These are phyloP conservation scores for Haplographium delicatum DNA, from an alignment of 495 filamentous ascomycete genomes.

Conservation along the genomic window DNA sequence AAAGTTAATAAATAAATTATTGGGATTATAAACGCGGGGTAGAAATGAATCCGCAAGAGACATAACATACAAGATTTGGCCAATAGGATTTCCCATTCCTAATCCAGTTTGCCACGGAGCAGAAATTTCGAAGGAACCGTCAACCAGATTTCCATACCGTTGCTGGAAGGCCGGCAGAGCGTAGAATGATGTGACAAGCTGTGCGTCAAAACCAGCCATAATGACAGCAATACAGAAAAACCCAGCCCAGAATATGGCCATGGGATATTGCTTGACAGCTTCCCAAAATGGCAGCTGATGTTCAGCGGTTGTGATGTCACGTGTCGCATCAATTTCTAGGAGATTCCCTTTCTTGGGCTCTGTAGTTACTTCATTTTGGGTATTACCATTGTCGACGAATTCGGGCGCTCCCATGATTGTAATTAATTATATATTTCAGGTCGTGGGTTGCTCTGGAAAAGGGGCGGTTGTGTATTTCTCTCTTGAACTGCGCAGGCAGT, in stretches of 20 bases:
- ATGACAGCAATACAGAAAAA: constrained; percentile 35
- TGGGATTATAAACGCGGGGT: too few relatives aligned
- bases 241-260: constrained; percentile 28
- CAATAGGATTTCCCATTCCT: constrained; percentile 20
- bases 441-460: not conserved
- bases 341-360: constrained; percentile 12
- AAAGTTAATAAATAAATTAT: too few relatives aligned
- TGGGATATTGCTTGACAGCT: constrained; percentile 32
- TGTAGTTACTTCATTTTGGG: too few relatives aligned
- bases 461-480: too few relatives aligned
- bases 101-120: constrained; percentile 27
- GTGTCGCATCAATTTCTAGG: constrained; percentile 15
- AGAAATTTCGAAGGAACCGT: constrained; percentile 32
- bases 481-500: too few relatives aligned
- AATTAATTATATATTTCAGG: not conserved
- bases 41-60: too few relatives aligned
- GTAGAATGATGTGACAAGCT: constrained; percentile 32
- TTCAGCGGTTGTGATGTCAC: constrained; percentile 26
- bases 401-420: not conserved
- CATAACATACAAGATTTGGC: constrained; percentile 32
- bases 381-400: not conserved
- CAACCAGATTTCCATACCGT: constrained; percentile 30
- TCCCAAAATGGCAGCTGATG: constrained; percentile 26
- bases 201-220: constrained; percentile 42
- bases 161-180: constrained; percentile 32